Evolutionary conservation across 768 basidiomycete species (phyloP).

Genomic region (Candolleomyces efflorescens): DNA sequence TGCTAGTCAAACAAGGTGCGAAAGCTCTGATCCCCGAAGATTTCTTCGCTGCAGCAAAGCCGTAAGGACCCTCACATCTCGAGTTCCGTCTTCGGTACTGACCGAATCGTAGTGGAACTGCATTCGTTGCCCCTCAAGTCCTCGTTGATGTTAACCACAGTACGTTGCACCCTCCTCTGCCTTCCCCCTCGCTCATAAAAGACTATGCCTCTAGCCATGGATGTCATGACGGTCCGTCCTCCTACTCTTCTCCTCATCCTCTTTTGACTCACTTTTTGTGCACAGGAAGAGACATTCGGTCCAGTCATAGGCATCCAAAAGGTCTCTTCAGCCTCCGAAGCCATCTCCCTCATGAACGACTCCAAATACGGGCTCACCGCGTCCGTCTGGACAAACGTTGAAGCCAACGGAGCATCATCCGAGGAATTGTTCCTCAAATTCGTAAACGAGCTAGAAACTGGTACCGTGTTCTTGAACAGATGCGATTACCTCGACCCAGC

Average conservation of each 20-base stretch:
- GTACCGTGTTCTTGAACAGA: slow-evolving; percentile 91
- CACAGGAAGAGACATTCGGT: slow-evolving; percentile 85
- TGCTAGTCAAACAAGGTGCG: slow-evolving; percentile 72
- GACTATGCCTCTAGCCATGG: slow-evolving; percentile 60
- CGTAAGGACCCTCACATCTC: slow-evolving; percentile 36
- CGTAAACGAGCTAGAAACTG: slow-evolving; percentile 72
- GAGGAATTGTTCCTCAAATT: slow-evolving; percentile 64
- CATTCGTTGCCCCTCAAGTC: slow-evolving; percentile 90
- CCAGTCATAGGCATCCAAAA: slow-evolving; percentile 93
- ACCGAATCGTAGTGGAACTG: slow-evolving; percentile 52
- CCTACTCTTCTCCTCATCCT: no score
- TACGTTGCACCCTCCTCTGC: slow-evolving; percentile 35
- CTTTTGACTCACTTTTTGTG: not conserved
- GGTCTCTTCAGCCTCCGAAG: slow-evolving; percentile 84
- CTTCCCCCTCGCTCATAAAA: not conserved
- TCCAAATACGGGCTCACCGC: slow-evolving; percentile 93
- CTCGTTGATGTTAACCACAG: slow-evolving; percentile 86
- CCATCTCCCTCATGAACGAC: slow-evolving; percentile 91
- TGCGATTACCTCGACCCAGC: slow-evolving; percentile 93
- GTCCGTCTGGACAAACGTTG: slow-evolving; percentile 86
- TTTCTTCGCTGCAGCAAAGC: slow-evolving; percentile 61
- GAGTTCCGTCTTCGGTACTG: not conserved
- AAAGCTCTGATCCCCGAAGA: slow-evolving; percentile 67
- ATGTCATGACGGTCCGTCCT: slow-evolving; percentile 82
- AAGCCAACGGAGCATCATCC: slow-evolving; percentile 58